phyloP scores from a whole-genome alignment of 768 basidiomycete genomes.

The Mycena galopus region DNA sequence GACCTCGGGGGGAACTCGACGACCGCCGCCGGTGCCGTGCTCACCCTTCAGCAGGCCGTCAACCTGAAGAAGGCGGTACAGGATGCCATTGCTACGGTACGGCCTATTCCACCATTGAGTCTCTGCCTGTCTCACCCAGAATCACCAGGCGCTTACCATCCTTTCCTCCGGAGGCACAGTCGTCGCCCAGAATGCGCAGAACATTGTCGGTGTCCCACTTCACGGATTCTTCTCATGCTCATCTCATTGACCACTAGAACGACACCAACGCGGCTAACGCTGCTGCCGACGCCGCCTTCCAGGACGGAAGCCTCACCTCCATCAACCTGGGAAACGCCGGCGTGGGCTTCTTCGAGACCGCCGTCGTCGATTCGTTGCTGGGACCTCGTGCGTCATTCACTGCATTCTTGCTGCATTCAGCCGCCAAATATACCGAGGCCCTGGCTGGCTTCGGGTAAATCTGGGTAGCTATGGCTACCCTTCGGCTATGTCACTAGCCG shows the following conservation, averaged over 20 bases:
- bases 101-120: background rate
- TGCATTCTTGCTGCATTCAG: constrained; percentile 6
- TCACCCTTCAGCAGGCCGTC: constrained; percentile 39
- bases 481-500: no score
- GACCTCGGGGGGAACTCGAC: constrained; percentile 41
- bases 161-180: constrained; percentile 26
- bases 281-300: constrained; percentile 31
- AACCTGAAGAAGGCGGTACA: constrained; percentile 42
- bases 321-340: constrained; percentile 43
- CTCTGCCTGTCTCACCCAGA: background rate
- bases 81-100: constrained; percentile 32
- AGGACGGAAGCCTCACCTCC: constrained; percentile 34
- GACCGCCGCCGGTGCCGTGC: constrained; percentile 27
- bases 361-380: constrained; percentile 38
- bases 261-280: constrained; percentile 37
- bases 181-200: constrained; percentile 12
- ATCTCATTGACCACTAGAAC: constrained; percentile 7
- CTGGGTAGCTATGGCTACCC: no score
- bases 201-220: background rate
- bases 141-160: constrained; percentile 23
- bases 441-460: background rate
- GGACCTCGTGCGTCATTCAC: constrained; percentile 34
- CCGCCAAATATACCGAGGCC: constrained; percentile 1
- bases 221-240: background rate
- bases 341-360: constrained; percentile 37